Base-by-base conservation (phyloP, 805 yeast species). In the Lipomyces yamanashiensis region DNA sequence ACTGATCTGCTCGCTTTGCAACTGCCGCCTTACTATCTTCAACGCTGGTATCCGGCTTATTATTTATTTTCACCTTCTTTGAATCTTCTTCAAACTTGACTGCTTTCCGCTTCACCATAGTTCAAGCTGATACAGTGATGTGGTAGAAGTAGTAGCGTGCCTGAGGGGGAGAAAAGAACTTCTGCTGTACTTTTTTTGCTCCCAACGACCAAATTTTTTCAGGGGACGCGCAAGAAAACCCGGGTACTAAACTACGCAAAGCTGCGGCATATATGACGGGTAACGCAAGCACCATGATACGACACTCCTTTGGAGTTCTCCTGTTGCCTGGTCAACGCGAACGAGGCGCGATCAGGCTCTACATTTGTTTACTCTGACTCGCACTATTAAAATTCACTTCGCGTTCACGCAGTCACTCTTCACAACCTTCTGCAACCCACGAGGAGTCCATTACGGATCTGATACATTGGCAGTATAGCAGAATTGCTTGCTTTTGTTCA, bases 301-400 rank as follows among this genome's bases (percentile, higher is more conserved):
- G 0, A 28, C 28, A 28, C 28, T 8, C 34, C 1, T 15, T 3
- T 34, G 4, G 36, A 50, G 43, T 13, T 19, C 15, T 17, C 1
- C 54, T 13, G 57, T 53, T 53, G 57, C 28, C 57, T 17, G 39
- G 57, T 43, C 57, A 53, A 53, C 57, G 57, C 45, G 48, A 40
- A 40, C 23, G 23, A 19, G 15, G 13, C n/a, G 28, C 28, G 28
- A 28, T 28, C 28, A 28, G 28, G 28, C 28, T 28, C 28, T 28
- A 28, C 23, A 39, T 53, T 53, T 53, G 57, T 53, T 53, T 53
- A 53, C 57, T 28, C 28, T 28, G 2, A 28, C 28, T 28, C 5
- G 28, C 28, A 28, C 28, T 5, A 28, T 28, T 5, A 28, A 28
- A 28, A 28, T 28, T 28, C 28, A 28, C n/a, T n/a, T 28, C 28